Conservation (phyloP, 176 grass and related monocot genomes). For the Echinochloa phyllopogon region DNA sequence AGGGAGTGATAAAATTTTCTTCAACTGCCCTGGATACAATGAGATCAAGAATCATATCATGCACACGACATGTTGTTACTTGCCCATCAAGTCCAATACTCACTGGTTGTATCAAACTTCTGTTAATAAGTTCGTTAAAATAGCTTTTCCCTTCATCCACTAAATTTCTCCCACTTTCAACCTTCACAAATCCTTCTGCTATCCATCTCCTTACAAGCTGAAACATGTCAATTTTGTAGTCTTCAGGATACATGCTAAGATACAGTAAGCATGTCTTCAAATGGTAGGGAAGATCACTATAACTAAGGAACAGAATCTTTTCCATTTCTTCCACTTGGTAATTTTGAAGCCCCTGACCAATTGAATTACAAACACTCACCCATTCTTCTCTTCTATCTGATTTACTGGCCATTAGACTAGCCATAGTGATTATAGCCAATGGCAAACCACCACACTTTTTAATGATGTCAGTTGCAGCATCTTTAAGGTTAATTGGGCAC, state of each 20-base stretch:
- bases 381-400: constrained; percentile 28
- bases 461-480: constrained; percentile 13
- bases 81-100: not conserved
- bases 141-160: constrained; percentile 18
- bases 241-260: constrained; percentile 41
- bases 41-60: constrained; percentile 38
- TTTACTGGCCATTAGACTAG: constrained; percentile 25
- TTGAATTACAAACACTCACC: constrained; percentile 8
- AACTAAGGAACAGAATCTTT: constrained; percentile 42
- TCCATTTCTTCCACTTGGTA: not conserved
- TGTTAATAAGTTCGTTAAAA: constrained; percentile 50
- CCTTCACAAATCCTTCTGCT: constrained; percentile 40
- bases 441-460: constrained; percentile 36
- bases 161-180: not conserved
- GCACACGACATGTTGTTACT: constrained; percentile 16
- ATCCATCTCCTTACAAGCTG: constrained; percentile 38
- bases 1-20: constrained; percentile 38
- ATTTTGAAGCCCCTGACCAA: constrained; percentile 31
- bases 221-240: constrained; percentile 3
- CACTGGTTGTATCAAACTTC: constrained; percentile 36
- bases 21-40: constrained; percentile 38
- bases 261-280: constrained; percentile 41
- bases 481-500: constrained; percentile 12
- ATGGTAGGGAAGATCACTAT: constrained; percentile 41
- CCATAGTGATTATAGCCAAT: constrained; percentile 20